phyloP scores from a whole-genome alignment of 1,139 yeast species.

The Hansenula lynferdii region DNA sequence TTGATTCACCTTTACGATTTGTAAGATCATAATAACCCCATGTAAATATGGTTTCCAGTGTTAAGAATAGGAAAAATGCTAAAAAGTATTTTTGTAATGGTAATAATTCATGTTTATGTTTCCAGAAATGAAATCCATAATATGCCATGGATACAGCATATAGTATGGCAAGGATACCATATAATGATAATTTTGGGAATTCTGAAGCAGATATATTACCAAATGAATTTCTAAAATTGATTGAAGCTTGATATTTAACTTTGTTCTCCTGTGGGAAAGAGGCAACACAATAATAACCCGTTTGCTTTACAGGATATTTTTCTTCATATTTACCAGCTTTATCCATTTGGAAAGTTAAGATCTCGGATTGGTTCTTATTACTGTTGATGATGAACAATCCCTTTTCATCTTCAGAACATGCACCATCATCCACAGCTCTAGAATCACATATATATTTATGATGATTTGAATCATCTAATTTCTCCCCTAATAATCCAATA shows the following conservation, averaged over 20 bases:
- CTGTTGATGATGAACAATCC: conserved; percentile 58
- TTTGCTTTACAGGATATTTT: conserved; percentile 58
- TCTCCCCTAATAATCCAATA: conserved; percentile 59
- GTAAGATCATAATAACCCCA: conserved; percentile 91
- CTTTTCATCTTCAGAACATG: conserved; percentile 52
- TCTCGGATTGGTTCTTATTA: conserved; percentile 42
- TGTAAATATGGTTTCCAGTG: conserved; percentile 78
- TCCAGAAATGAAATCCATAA: conserved; percentile 82
- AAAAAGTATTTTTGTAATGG: conserved; percentile 89
- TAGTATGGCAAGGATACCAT: conserved; percentile 78
- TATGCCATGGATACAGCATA: conserved; percentile 78
- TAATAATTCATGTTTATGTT: conserved; percentile 80
- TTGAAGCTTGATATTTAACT: conserved; percentile 53
- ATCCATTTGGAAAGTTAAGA: conserved; percentile 51
- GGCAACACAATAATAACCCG: conserved; percentile 92
- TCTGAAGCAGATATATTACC: conserved; percentile 89
- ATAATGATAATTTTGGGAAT: conserved; percentile 85
- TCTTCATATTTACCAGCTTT: conserved; percentile 56
- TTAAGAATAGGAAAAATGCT: conserved; percentile 77
- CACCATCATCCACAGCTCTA: conserved; percentile 48
- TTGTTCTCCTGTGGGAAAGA: conserved; percentile 44
- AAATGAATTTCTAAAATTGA: conserved; percentile 84
- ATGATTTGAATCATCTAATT: conserved; percentile 23
- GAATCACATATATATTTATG: conserved; percentile 72
- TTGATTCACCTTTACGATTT: conserved; percentile 51